phyloP scores from a whole-genome alignment of 495 filamentous ascomycete genomes.

The Letharia columbiana region DNA sequence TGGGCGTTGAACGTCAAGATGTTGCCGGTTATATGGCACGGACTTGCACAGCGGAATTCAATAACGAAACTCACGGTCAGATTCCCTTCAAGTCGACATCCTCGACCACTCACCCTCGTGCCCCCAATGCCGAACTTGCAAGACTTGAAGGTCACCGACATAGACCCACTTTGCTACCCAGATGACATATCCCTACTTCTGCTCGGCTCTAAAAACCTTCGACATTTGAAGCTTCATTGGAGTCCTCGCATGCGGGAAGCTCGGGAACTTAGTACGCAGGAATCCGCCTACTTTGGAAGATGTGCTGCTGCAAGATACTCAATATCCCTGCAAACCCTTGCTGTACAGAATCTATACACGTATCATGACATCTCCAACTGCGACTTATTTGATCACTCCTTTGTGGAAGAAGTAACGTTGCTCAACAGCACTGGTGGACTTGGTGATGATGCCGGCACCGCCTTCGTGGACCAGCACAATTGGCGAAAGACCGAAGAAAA shows the following conservation, averaged over 20 bases:
- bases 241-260: conserved; percentile 52
- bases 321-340: conserved; percentile 40
- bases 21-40: conserved; percentile 50
- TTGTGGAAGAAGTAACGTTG: conserved; percentile 43
- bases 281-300: conserved; percentile 50
- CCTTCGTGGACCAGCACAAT: conserved; percentile 45
- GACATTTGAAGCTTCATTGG: conserved; percentile 50
- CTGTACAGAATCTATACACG: conserved; percentile 51
- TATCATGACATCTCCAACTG: conserved; percentile 40
- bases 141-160: conserved; percentile 45
- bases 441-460: conserved; percentile 35
- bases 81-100: conserved; percentile 48
- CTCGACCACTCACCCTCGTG: conserved; percentile 49
- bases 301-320: conserved; percentile 37
- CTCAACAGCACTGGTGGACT: conserved; percentile 39
- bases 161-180: conserved; percentile 57
- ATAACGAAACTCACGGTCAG: conserved; percentile 48
- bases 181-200: conserved; percentile 55
- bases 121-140: conserved; percentile 50
- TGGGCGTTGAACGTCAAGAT: conserved; percentile 59
- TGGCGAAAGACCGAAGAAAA: conserved; percentile 35
- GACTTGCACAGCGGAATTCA: conserved; percentile 39
- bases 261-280: conserved; percentile 47
- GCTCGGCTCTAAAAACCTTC: conserved; percentile 42
- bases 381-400: conserved; percentile 33